Conservation (phyloP, 495 filamentous ascomycete species). For the Astrocystis sublimbata region DNA sequence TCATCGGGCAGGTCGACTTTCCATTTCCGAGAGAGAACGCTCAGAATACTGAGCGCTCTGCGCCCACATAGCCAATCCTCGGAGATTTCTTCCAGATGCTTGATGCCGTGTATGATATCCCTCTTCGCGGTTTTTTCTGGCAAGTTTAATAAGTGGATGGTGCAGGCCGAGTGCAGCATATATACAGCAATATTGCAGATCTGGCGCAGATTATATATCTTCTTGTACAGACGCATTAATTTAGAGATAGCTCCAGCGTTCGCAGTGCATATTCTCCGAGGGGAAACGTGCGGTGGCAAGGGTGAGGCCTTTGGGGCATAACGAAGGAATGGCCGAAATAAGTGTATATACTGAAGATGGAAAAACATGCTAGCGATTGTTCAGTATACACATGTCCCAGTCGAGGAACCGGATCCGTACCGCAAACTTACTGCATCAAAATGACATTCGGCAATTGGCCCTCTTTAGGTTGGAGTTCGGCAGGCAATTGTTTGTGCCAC, state of each 20-base stretch:
- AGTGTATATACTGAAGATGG: constrained; percentile 92
- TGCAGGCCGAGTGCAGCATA: constrained; percentile 89
- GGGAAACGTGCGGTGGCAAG: constrained; percentile 83
- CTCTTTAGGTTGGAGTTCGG: constrained; percentile 85
- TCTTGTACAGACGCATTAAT: constrained; percentile 88
- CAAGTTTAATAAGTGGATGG: constrained; percentile 90
- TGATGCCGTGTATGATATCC: constrained; percentile 88
- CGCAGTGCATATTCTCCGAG: constrained; percentile 84
- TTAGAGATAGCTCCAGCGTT: constrained; percentile 89
- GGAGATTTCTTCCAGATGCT: constrained; percentile 92
- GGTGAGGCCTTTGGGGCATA: constrained; percentile 80
- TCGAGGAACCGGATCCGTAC: neutral
- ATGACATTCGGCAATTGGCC: constrained; percentile 85
- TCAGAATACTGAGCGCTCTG: constrained; percentile 80
- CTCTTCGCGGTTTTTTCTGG: constrained; percentile 84
- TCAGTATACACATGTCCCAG: neutral
- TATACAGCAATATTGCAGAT: constrained; percentile 96
- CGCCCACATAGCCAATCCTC: constrained; percentile 92
- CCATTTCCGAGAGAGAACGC: constrained; percentile 85
- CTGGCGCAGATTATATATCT: constrained; percentile 83
- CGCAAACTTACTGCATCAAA: constrained; percentile 82
- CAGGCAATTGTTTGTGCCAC: constrained; percentile 85
- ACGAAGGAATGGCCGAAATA: constrained; percentile 94
- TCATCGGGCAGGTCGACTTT: constrained; percentile 83
- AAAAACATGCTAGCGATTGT: constrained; percentile 79